A percentile compares a stretch with the other conserved stretches of the same genome.
These are phyloP conservation scores for Candida golubevii DNA, from an alignment of 805 yeast species.

Conservation along the genomic window DNA sequence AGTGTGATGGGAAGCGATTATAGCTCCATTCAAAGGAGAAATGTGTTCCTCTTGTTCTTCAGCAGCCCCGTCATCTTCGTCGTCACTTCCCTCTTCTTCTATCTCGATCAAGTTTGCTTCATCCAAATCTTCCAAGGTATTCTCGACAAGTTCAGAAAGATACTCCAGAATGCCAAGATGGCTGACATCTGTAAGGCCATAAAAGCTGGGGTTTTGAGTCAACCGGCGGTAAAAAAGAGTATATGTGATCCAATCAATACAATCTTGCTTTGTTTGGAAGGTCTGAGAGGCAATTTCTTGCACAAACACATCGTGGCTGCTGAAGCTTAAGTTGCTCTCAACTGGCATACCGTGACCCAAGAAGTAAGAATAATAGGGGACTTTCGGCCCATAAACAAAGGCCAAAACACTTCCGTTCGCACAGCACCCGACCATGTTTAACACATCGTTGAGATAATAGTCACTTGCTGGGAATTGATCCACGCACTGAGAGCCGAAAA, in stretches of 20 bases:
- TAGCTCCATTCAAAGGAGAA: constrained; percentile 61
- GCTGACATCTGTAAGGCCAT: constrained; percentile 66
- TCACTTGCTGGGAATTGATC: constrained; percentile 44
- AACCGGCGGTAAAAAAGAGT: constrained; percentile 79
- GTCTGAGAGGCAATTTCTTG: constrained; percentile 68
- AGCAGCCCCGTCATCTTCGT: constrained; percentile 27
- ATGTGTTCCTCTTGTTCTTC: constrained; percentile 39
- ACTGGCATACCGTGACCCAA: constrained; percentile 72
- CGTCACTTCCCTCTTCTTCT: constrained; percentile 34
- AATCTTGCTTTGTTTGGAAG: constrained; percentile 69
- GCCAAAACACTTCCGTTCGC: constrained; percentile 41
- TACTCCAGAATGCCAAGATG: constrained; percentile 72
- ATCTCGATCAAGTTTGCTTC: constrained; percentile 61
- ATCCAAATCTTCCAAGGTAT: constrained; percentile 56
- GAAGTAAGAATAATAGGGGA: constrained; percentile 66
- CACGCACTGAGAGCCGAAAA: constrained; percentile 66
- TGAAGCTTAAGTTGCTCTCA: constrained; percentile 65
- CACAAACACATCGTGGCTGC: constrained; percentile 62
- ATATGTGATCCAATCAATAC: constrained; percentile 86
- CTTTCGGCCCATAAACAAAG: constrained; percentile 51
- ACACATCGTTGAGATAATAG: constrained; percentile 58
- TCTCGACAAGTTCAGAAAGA: constrained; percentile 80
- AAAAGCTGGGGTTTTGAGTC: constrained; percentile 80
- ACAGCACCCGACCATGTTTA: constrained; percentile 58
- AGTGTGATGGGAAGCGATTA: constrained; percentile 71